Conservation (phyloP, 2,329 filamentous ascomycete genomes). For the Diplodia seriata region DNA sequence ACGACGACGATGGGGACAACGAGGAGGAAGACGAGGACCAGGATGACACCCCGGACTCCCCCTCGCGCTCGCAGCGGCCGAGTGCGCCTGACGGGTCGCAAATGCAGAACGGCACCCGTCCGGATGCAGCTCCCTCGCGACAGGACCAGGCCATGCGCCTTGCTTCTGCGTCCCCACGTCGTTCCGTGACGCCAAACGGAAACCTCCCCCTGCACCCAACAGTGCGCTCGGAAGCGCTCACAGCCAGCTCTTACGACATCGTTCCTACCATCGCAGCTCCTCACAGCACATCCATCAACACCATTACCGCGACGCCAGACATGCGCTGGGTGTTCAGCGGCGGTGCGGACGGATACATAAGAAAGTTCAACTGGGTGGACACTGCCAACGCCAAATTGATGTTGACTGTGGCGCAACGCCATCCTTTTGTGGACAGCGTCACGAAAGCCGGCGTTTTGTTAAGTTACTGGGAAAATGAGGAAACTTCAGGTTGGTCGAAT, state of each 20-base stretch:
- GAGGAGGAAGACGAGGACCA: constrained; percentile 52
- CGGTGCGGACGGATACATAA: constrained; percentile 91
- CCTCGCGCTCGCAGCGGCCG: constrained; percentile 48
- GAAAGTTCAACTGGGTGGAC: constrained; percentile 94
- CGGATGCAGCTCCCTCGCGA: constrained; percentile 36
- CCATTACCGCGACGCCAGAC: constrained; percentile 88
- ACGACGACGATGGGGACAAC: constrained; percentile 46
- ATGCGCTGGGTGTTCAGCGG: constrained; percentile 95
- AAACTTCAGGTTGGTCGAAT: constrained; percentile 59
- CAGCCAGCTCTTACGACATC: constrained; percentile 86
- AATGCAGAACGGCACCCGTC: constrained; percentile 40
- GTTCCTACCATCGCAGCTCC: constrained; percentile 96
- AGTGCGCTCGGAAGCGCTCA: constrained; percentile 79
- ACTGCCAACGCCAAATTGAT: constrained; percentile 95
- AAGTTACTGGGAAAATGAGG: constrained; percentile 99
- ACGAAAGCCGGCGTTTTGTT: constrained; percentile 92
- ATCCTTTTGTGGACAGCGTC: constrained; percentile 97
- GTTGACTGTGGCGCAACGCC: constrained; percentile 91
- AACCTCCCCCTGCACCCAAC: constrained; percentile 61
- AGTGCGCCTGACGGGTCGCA: constrained; percentile 38
- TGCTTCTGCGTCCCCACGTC: constrained; percentile 55
- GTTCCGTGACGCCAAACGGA: constrained; percentile 45
- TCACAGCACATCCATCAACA: constrained; percentile 94
- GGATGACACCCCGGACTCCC: constrained; percentile 53
- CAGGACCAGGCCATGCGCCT: constrained; percentile 55